Evolutionary conservation across 2,329 filamentous ascomycete genomes (phyloP).

Genomic region (Trichoderma hamatum): DNA sequence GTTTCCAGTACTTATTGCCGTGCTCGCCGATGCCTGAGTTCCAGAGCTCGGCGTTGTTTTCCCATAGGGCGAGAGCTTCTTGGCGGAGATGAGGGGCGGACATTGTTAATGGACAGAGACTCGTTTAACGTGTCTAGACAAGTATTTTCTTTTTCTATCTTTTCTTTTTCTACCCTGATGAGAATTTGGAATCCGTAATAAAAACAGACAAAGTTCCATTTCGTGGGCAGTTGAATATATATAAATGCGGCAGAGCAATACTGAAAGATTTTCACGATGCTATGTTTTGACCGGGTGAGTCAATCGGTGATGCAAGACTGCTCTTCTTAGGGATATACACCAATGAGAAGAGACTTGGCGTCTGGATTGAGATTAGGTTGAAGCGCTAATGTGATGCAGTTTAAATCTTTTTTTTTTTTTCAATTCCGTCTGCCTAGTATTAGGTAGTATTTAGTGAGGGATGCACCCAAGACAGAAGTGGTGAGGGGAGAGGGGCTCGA

Average conservation of each 20-base stretch:
- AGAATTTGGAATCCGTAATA: neutral
- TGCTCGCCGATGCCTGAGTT: slow-evolving; percentile 44
- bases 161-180: neutral
- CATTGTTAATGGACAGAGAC: neutral
- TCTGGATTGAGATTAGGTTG: neutral
- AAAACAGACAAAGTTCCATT: neutral
- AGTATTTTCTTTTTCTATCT: neutral
- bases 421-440: neutral
- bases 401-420: neutral
- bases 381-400: neutral
- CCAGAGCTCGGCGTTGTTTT: slow-evolving; percentile 48
- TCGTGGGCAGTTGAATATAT: neutral
- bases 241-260: neutral
- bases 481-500: neutral
- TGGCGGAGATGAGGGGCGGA: slow-evolving; percentile 28
- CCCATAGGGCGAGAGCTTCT: slow-evolving; percentile 43
- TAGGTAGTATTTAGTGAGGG: neutral
- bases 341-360: neutral
- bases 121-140: neutral
- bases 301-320: slow-evolving; percentile 8
- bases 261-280: neutral
- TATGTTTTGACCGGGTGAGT: slow-evolving; percentile 1
- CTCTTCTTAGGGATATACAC: neutral
- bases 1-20: slow-evolving; percentile 51
- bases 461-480: neutral